These are phyloP conservation scores for Pogostemon cablin DNA, from an alignment of 257 asterid species.

Conservation along the genomic window DNA sequence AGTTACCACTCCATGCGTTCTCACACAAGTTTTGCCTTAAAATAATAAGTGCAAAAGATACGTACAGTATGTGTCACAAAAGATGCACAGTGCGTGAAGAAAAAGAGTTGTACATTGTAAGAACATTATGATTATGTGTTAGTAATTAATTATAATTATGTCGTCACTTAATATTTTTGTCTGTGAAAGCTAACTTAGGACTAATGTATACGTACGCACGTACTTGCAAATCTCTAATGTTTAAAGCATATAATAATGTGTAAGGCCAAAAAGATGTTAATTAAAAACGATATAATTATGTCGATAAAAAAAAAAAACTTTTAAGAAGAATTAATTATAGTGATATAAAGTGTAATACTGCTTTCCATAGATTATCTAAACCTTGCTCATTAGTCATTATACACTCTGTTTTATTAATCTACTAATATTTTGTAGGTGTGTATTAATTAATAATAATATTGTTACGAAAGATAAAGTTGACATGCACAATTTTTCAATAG, in stretches of 20 bases:
- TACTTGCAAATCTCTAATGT: background rate
- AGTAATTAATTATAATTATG: background rate
- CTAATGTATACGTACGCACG: background rate
- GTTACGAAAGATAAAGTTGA: no score
- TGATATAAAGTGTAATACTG: background rate
- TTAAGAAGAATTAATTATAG: background rate
- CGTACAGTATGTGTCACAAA: background rate
- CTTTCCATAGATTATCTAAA: slow-evolving; percentile 17
- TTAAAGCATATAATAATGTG: background rate
- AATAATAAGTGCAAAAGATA: no score
- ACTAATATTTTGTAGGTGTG: no score
- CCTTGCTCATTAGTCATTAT: background rate
- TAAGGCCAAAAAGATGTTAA: background rate
- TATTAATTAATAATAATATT: no score
- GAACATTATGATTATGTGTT: background rate
- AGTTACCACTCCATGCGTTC: no score
- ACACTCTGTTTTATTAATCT: no score
- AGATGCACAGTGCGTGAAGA: background rate
- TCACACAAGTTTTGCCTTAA: no score
- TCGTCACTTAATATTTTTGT: slow-evolving; percentile 1
- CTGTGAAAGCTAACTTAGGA: background rate
- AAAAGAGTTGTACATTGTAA: background rate
- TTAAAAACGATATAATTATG: background rate
- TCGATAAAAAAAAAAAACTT: background rate
- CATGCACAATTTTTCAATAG: no score